A percentile compares a stretch with the other conserved stretches of the same genome.
Conservation (phyloP, 441 rosid genomes). For the Breynia disticha region DNA sequence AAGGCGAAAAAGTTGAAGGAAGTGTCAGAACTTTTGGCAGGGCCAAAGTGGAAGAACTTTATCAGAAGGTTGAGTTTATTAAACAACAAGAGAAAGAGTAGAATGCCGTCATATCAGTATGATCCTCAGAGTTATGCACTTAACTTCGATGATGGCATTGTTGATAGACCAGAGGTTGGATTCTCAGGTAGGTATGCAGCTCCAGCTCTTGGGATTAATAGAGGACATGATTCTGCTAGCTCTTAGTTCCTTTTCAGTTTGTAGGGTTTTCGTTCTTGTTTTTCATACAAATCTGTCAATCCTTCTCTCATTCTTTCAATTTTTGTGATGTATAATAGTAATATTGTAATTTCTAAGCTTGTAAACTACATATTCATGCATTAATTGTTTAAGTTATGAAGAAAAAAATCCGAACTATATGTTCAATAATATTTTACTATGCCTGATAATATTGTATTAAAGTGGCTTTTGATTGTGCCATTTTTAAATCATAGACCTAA, state of each 20-base stretch:
- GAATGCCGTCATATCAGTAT: slow-evolving; percentile 31
- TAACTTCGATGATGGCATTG: slow-evolving; percentile 59
- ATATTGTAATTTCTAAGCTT: too few species aligned
- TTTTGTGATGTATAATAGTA: too few species aligned
- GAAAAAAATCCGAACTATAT: too few species aligned
- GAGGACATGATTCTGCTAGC: slow-evolving; percentile 6
- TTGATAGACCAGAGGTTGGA: slow-evolving; percentile 14
- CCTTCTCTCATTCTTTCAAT: too few species aligned
- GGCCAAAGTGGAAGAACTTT: slow-evolving; percentile 60
- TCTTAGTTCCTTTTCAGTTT: not conserved
- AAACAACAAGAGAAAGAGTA: slow-evolving; percentile 26
- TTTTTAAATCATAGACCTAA: too few species aligned
- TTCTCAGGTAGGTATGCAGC: slow-evolving; percentile 36
- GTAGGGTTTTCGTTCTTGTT: not conserved
- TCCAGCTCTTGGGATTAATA: slow-evolving; percentile 10
- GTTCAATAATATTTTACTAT: too few species aligned
- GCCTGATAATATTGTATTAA: too few species aligned
- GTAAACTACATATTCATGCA: too few species aligned
- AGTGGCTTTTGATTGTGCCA: too few species aligned
- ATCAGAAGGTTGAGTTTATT: slow-evolving; percentile 30
- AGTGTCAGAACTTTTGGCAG: slow-evolving; percentile 41
- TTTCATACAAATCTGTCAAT: too few species aligned
- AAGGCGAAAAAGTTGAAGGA: slow-evolving; percentile 34
- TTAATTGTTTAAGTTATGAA: too few species aligned
- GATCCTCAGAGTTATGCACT: slow-evolving; percentile 61